A percentile compares a stretch with the other conserved stretches of the same genome.
phyloP scores from a whole-genome alignment of 306 rosid genomes.

The Amphicarpaea edgeworthii region DNA sequence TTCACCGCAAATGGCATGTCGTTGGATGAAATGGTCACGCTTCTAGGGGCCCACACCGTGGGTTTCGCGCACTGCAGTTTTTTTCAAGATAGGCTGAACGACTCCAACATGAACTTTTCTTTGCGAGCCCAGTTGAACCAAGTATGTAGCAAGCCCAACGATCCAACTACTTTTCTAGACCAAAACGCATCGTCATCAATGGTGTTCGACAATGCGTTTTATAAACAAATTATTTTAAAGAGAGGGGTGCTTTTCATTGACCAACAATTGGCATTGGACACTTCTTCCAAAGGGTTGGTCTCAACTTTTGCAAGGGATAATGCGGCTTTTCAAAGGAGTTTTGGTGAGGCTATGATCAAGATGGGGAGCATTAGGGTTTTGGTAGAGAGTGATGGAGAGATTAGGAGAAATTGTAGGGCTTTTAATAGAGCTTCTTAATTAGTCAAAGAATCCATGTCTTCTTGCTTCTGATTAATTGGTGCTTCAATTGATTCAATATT shows the following conservation, averaged over 20 bases:
- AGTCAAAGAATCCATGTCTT: too few species aligned
- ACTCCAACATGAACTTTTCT: conserved; percentile 53
- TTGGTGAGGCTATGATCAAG: conserved; percentile 58
- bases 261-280: conserved; percentile 57
- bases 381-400: conserved; percentile 55
- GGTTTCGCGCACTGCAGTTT: conserved; percentile 63
- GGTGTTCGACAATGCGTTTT: conserved; percentile 56
- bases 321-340: conserved; percentile 45
- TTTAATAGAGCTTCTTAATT: conserved; percentile 31
- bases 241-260: conserved; percentile 62
- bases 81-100: conserved; percentile 48
- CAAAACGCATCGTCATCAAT: conserved; percentile 47
- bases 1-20: conserved; percentile 52
- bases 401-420: conserved; percentile 60
- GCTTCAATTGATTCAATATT: too few species aligned
- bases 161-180: conserved; percentile 54
- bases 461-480: too few species aligned
- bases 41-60: conserved; percentile 71
- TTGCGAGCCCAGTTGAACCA: conserved; percentile 38
- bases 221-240: conserved; percentile 39
- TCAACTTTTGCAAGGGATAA: conserved; percentile 45
- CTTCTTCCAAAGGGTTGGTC: conserved; percentile 42
- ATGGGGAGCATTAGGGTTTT: conserved; percentile 54
- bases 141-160: conserved; percentile 22
- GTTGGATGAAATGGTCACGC: conserved; percentile 62